phyloP scores from a whole-genome alignment of 2,329 filamentous ascomycete species.

The Elsinoe necatrix region DNA sequence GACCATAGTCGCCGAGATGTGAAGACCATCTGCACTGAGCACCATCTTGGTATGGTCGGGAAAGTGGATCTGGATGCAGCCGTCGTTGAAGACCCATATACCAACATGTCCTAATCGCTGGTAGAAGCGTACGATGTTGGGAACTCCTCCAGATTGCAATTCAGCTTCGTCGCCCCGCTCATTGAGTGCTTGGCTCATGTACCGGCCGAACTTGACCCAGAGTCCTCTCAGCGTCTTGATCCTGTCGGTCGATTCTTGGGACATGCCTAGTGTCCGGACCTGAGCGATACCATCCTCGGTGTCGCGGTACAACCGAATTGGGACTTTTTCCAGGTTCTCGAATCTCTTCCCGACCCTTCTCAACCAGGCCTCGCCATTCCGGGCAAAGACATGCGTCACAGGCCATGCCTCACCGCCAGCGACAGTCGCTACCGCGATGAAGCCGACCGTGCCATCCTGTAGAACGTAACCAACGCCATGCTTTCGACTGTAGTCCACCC shows the following conservation, averaged over 20 bases:
- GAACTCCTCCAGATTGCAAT: constrained; percentile 26
- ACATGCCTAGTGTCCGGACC: constrained; percentile 9
- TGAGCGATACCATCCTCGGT: constrained; percentile 52
- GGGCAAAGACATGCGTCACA: constrained; percentile 63
- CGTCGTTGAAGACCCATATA: constrained; percentile 73
- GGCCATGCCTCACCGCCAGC: constrained; percentile 42
- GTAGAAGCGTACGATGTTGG: constrained; percentile 63
- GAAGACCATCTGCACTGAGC: constrained; percentile 62
- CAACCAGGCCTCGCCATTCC: constrained; percentile 62
- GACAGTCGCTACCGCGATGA: constrained; percentile 43
- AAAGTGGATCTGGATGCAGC: constrained; percentile 77
- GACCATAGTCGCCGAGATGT: constrained; percentile 70
- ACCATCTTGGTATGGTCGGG: constrained; percentile 82
- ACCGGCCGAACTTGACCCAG: constrained; percentile 63
- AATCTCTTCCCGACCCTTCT: constrained; percentile 45
- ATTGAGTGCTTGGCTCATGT: constrained; percentile 48
- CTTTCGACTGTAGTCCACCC: constrained; percentile 85
- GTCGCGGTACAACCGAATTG: constrained; percentile 66
- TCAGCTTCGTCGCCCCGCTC: constrained; percentile 25
- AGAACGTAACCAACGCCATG: constrained; percentile 78
- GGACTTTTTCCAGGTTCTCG: constrained; percentile 44
- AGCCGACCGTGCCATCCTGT: constrained; percentile 72
- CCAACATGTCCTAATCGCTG: constrained; percentile 73
- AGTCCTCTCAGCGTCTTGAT: constrained; percentile 50
- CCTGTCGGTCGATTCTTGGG: constrained; percentile 32